These are phyloP conservation scores for Hymenochaete sp. DNA, from an alignment of 1,284 basidiomycete species.

Conservation along the genomic window DNA sequence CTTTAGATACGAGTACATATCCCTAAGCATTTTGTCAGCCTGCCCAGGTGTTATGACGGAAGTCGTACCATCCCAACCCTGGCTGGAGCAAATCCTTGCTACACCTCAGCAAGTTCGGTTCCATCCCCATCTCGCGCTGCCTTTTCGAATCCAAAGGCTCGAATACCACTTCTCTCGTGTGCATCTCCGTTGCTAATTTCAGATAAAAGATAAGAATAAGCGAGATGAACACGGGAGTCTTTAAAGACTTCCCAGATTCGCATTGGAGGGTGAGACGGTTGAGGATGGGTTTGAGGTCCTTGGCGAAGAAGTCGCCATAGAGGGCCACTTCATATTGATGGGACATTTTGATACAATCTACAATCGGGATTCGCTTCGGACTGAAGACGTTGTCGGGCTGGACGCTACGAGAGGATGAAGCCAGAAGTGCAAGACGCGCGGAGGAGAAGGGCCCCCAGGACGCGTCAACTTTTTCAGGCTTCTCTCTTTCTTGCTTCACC, in stretches of 20 bases:
- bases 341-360: too few relatives aligned
- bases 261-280: constrained; percentile 69
- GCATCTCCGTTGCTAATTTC: constrained; percentile 33
- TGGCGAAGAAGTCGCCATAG: constrained; percentile 60
- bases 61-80: constrained; percentile 48
- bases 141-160: constrained; percentile 60
- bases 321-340: constrained; percentile 70
- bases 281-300: constrained; percentile 55
- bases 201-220: background rate
- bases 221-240: constrained; percentile 33
- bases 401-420: too few relatives aligned
- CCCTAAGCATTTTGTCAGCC: constrained; percentile 33
- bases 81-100: constrained; percentile 58
- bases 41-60: background rate
- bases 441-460: too few relatives aligned
- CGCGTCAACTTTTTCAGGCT: too few relatives aligned
- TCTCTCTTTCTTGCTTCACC: too few relatives aligned
- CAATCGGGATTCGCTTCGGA: background rate
- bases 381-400: constrained; percentile 17
- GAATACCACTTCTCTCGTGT: constrained; percentile 63
- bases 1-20: constrained; percentile 67
- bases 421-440: too few relatives aligned
- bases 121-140: constrained; percentile 48
- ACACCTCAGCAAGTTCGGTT: constrained; percentile 64
- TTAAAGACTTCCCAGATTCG: constrained; percentile 39